Conservation (phyloP, 192 early-diverging fungal species). For the Entomortierella beljakovae region DNA sequence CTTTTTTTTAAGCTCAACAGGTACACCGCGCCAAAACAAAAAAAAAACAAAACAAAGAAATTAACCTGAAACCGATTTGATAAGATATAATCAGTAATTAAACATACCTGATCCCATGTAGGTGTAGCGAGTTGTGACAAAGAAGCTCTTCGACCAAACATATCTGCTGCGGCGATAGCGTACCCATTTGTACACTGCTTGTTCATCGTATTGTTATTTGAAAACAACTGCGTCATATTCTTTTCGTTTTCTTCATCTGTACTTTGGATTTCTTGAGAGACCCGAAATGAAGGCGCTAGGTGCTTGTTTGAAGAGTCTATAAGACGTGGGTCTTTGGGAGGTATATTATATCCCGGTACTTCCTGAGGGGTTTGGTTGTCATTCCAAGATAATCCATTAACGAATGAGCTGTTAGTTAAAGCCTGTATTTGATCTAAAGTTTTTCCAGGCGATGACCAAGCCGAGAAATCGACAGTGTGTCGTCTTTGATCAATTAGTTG, state of each 20-base stretch:
- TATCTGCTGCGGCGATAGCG: not conserved
- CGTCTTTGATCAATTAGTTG: constrained; percentile 22
- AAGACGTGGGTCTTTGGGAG: not conserved
- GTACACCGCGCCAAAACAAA: not conserved
- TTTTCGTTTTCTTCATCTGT: not conserved
- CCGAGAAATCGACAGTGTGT: constrained; percentile 27
- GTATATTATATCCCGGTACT: not conserved
- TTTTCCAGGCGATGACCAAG: not conserved
- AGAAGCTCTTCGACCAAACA: constrained; percentile 27
- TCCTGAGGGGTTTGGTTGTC: not conserved
- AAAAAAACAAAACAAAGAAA: not conserved
- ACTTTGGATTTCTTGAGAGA: not conserved
- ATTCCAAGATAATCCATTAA: not conserved
- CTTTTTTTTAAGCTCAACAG: too few relatives aligned
- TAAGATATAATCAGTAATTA: not conserved
- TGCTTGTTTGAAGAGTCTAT: not conserved
- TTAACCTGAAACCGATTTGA: not conserved
- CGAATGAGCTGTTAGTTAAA: not conserved
- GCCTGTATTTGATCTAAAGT: not conserved
- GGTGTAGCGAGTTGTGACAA: constrained; percentile 24
- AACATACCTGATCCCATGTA: constrained; percentile 33
- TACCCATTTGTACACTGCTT: not conserved
- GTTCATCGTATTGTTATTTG: not conserved
- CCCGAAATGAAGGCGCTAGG: not conserved
- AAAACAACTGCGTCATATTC: not conserved